Conservation (phyloP, 75 land plant species). For the Larix kaempferi region DNA sequence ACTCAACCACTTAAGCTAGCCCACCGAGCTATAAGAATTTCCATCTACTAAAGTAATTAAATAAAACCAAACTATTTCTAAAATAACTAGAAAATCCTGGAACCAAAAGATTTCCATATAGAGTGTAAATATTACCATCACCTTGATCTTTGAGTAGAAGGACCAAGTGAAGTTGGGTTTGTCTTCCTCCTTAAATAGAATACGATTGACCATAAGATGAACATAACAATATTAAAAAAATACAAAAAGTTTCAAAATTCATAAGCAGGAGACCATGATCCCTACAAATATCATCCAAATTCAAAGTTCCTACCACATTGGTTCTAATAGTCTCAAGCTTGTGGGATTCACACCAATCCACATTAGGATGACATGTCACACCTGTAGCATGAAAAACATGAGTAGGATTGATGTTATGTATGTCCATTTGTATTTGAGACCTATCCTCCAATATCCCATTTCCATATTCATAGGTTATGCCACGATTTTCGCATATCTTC, state of each 20-base stretch:
- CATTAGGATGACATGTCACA: conserved; percentile 59
- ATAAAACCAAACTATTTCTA: too few relatives aligned
- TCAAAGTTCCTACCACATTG: too few relatives aligned
- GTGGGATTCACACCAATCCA: conserved; percentile 70
- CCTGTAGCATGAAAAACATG: conserved; percentile 70
- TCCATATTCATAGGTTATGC: conserved; percentile 48
- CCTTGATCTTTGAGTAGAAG: conserved; percentile 64
- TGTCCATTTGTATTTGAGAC: conserved; percentile 29
- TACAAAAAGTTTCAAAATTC: too few relatives aligned
- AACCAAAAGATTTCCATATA: too few relatives aligned
- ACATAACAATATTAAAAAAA: conserved; percentile 43
- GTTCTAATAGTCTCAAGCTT: conserved; percentile 58
- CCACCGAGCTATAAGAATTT: too few relatives aligned
- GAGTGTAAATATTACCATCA: too few relatives aligned
- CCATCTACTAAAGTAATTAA: too few relatives aligned
- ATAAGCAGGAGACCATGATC: too few relatives aligned
- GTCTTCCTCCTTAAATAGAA: too few relatives aligned
- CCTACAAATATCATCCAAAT: too few relatives aligned
- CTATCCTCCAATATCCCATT: conserved; percentile 50
- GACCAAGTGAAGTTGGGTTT: conserved; percentile 59
- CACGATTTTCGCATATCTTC: conserved; percentile 40
- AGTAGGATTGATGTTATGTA: conserved; percentile 44
- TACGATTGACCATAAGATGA: conserved; percentile 41
- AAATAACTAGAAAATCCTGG: too few relatives aligned
- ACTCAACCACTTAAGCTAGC: too few relatives aligned